Evolutionary conservation across 2,329 filamentous ascomycete genomes (phyloP), one percentile per base, ranked within the genome.

Genomic region (Lecanicillium sp.): DNA sequence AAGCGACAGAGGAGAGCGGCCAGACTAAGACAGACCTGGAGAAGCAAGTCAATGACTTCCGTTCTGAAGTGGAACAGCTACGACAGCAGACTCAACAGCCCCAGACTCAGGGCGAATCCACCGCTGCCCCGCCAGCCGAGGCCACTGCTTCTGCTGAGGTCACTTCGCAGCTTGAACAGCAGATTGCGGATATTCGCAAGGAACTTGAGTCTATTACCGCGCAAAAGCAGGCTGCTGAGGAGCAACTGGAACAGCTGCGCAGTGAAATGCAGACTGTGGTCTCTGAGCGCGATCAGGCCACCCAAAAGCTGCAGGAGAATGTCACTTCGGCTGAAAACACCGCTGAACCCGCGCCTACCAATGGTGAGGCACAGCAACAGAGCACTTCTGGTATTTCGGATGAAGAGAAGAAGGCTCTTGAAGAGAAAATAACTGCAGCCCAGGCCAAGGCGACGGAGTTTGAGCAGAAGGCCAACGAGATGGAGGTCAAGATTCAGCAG

Each of bases 151-250:
- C 68, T 20, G 45, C 58, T 0, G 60, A 83, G 65, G 60, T 73
- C 51, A 53, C 68, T 5, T 47, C 59, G 8, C 59, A 65, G 34
- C 53, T 74, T 14, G 68, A 78, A 44, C 62, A 67, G 44, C 66
- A 78, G 44, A 60, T 79, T 7, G 47, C 55, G 3, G 56, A 64
- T 30, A 56, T 68, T 12, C 69, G 63, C 16, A 74, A 78, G 47
- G 76, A 89, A 48, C 71, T 92, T 9, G 78, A 80, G 31, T 68
- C 68, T 2, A 71, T 81, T 38, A 79, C 65, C 6, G 67, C 77
- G 9, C 80, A 92, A 55, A 88, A 85, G 57, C 69, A 78, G 14
- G 67, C 68, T 3, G 67, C 85, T n/a, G 76, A 86, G 46, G 64
- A 75, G 41, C 78, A 83, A 44, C 66, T 84, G 3, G 64, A 69